Evolutionary conservation across 2,329 filamentous ascomycete genomes (phyloP).

Genomic region (Chaetomiaceae sp.): DNA sequence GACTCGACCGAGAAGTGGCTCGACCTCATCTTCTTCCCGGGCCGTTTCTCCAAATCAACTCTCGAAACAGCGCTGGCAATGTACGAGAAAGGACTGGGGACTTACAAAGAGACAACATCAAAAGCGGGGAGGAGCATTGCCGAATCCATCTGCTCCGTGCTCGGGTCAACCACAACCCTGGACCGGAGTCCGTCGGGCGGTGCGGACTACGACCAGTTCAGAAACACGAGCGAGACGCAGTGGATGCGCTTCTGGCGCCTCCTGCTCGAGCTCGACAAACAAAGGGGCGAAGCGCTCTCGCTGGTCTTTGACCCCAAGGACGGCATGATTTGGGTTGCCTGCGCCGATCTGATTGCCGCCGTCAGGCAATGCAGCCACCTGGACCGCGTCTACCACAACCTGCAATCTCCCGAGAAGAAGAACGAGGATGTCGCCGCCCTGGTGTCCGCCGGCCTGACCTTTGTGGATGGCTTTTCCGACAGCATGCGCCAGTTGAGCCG

Average conservation of each 20-base stretch:
- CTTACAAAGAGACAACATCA: slow-evolving; percentile 36
- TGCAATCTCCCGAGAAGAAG: slow-evolving; percentile 46
- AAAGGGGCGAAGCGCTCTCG: slow-evolving; percentile 75
- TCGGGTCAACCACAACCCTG: slow-evolving; percentile 65
- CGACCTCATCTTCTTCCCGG: slow-evolving; percentile 74
- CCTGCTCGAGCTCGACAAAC: slow-evolving; percentile 78
- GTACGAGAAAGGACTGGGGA: slow-evolving; percentile 63
- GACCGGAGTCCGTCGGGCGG: slow-evolving; percentile 56
- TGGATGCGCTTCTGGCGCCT: slow-evolving; percentile 90
- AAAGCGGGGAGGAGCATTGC: slow-evolving; percentile 56
- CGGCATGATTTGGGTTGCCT: slow-evolving; percentile 76
- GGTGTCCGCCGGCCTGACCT: slow-evolving; percentile 63
- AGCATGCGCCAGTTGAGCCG: slow-evolving; percentile 64
- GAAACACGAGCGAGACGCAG: slow-evolving; percentile 68
- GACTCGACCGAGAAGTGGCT: slow-evolving; percentile 83
- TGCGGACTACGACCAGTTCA: slow-evolving; percentile 72
- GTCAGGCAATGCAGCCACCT: slow-evolving; percentile 74
- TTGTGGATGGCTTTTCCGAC: slow-evolving; percentile 66
- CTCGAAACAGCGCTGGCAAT: slow-evolving; percentile 79
- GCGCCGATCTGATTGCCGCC: slow-evolving; percentile 74
- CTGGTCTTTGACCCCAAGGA: slow-evolving; percentile 67
- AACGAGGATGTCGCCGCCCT: slow-evolving; percentile 55
- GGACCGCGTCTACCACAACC: slow-evolving; percentile 71
- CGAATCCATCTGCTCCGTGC: slow-evolving; percentile 68
- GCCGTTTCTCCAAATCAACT: slow-evolving; percentile 72